Evolutionary conservation across 148 eudicot genomes (phyloP), one percentile per base, ranked within the genome.

Genomic region (Silene latifolia): DNA sequence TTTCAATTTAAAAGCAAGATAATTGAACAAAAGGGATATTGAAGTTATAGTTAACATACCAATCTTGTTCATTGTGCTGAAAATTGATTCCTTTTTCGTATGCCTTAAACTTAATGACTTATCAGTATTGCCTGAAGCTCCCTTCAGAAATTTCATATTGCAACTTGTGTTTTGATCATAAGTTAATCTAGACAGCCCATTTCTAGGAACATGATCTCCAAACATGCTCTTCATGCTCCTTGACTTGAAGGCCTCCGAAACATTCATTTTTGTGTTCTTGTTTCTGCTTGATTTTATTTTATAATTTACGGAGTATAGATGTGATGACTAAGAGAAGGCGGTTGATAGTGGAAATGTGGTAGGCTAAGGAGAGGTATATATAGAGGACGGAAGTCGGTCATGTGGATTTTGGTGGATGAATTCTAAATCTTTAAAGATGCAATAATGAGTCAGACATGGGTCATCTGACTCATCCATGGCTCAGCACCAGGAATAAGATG

Each of bases 191-290:
- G 80, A 51, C 17, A 54, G 24, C 0, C 74, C 75, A 18, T 71
- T 62, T 62, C 71, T 27, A 51, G 71, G 79, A 21, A 76, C 70
- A 60, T 62, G 69, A 63, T 71, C 75, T 48, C 75, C 70, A 51
- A 77, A 70, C 74, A 77, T 77, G 61, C 70, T 77, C 54, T 71
- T 77, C 80, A 71, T 63, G 32, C 63, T 77, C 51, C 54, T 77
- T 62, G 80, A 69, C n/a, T 32, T 77, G 61, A 59, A 68, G 8
- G 58, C 73, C n/a, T 46, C 27, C 12, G 74, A 47, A 76, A 48
- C 54, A 48, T 48, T 48, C 54, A 48, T 48, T 48, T 48, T 48
- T 0, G 4, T 3, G 29, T 23, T 8, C 44, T 39, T 39, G 44
- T 0, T 39, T 39, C 6, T 39, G 9, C 44, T 39, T 39, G 44